Base-by-base conservation (phyloP, 371 early-diverging fungal species). In the Thermomucor indicae-seudaticae region DNA sequence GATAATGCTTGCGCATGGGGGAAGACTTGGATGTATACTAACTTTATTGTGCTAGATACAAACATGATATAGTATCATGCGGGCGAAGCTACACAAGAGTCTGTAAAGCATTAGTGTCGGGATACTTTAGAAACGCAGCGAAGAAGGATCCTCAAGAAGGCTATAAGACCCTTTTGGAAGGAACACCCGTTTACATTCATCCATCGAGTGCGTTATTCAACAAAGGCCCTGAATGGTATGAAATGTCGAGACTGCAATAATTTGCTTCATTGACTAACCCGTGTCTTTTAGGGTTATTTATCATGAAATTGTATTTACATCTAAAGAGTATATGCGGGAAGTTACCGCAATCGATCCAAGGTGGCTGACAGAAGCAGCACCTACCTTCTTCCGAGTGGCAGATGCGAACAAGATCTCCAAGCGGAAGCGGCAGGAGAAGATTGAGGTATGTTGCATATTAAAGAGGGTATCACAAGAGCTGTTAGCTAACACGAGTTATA, bases 291-390 rank as follows among this genome's bases (percentile, higher is more conserved):
- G 83, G 94, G 92, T 98, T 16, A 90, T 99, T 53, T 99, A 98
- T 75, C 93, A 97, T 64, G 95, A 95, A 76, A 78, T 98, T 53
- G 95, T 97, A 23, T 79, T 96, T 78, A 97, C 97, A 32, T 92
- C 92, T 6, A 95, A 92, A 70, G 98, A 98, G 73, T 98, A 97
- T 62, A 97, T 98, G 95, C 87, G 94, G 44, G 93, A 94, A 71
- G 93, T 94, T 3, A 89, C 95, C 11, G 90, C 94, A 2, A 91
- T 99, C 48, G 96, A 96, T 58, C 93, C 95, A 4, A 92, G 95
- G 57, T 98, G 99, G 99, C 75, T 98, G 34, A 87, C 92, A 10
- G 98, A 98, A 67, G 91, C 91, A 5, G 97, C 97, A 3, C 98
- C 98, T 24, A 94, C 90, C 6, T 97, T 95, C 79, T 97, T 95